Base-by-base conservation (phyloP, 73 alveolate species). In the Effrenium voratum region DNA sequence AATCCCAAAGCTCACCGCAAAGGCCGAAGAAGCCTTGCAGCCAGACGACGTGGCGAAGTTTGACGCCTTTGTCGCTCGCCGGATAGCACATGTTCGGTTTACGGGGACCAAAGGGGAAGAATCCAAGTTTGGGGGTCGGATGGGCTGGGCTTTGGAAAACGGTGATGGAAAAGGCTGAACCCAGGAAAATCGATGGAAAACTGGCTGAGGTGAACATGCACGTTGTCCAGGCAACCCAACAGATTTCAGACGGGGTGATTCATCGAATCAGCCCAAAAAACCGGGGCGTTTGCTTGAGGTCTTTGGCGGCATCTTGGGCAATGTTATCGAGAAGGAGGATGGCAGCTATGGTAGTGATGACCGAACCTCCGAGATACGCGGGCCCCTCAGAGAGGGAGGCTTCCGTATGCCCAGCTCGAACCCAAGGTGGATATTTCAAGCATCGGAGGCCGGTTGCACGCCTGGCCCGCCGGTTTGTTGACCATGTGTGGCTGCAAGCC, bases 1-100 rank as follows among this genome's bases (percentile, higher is more conserved):
- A n/a, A n/a, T n/a, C n/a, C n/a, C n/a, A n/a, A n/a, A n/a, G n/a
- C n/a, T n/a, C n/a, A n/a, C n/a, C n/a, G n/a, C n/a, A n/a, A n/a
- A 91, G 98, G 98, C 98, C 44, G 98, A 91, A 34, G 98, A 91
- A 26, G 98, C 87, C 85, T 46, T 91, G 50, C 81, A 91, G 40
- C 98, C 98, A 26, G 75, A 91, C 70, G 98, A 91, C 26, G 98
- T 75, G 59, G 98, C 98, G 4, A 91, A 91, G 91, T 91, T 91
- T 12, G 98, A 91, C 49, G 98, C 98, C 59, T 91, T 91, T 15
- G 91, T 68, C 30, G 28, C 38, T 3, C 57, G 59, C 87, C 41
- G 32, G 55, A 32, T 59, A 43, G 50, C 47, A 70, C 45, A 12
- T n/a, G 85, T 12, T 75, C n/a, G n/a, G n/a, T n/a, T n/a, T n/a